phyloP scores from a whole-genome alignment of 192 early-diverging fungal genomes.

The Backusella psychrophila region DNA sequence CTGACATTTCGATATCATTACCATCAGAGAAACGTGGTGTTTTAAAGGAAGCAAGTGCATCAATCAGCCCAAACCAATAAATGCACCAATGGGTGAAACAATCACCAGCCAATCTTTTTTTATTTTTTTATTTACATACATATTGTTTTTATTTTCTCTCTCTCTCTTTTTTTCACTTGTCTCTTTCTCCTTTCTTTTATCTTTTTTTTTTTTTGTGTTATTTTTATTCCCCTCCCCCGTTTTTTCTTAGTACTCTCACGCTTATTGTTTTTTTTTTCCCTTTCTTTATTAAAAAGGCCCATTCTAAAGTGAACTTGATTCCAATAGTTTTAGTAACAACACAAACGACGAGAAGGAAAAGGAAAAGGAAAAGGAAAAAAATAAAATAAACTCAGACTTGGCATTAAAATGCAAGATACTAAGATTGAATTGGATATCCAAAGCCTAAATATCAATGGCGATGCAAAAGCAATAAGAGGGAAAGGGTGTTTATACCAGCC shows the following conservation, averaged over 20 bases:
- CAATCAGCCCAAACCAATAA: background rate
- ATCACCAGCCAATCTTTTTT: background rate
- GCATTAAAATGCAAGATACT: background rate
- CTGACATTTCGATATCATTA: too few relatives aligned
- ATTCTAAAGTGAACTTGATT: background rate
- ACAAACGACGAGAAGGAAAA: background rate
- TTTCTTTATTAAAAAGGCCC: background rate
- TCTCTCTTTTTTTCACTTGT: background rate
- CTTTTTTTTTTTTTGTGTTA: background rate
- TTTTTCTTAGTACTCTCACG: background rate
- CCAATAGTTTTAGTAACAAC: background rate
- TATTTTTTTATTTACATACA: background rate
- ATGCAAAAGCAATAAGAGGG: background rate
- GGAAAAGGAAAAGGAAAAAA: background rate
- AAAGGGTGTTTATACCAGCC: background rate
- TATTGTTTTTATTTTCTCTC: background rate
- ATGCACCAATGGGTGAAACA: background rate
- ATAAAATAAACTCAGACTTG: background rate
- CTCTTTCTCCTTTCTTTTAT: background rate
- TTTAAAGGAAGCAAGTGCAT: too few relatives aligned
- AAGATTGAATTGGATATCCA: background rate
- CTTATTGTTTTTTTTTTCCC: background rate
- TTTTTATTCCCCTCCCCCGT: background rate
- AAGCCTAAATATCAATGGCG: background rate
- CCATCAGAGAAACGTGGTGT: too few relatives aligned